Evolutionary conservation across 2,329 filamentous ascomycete genomes (phyloP).

Genomic region (Purpureocillium takamizusanense): DNA sequence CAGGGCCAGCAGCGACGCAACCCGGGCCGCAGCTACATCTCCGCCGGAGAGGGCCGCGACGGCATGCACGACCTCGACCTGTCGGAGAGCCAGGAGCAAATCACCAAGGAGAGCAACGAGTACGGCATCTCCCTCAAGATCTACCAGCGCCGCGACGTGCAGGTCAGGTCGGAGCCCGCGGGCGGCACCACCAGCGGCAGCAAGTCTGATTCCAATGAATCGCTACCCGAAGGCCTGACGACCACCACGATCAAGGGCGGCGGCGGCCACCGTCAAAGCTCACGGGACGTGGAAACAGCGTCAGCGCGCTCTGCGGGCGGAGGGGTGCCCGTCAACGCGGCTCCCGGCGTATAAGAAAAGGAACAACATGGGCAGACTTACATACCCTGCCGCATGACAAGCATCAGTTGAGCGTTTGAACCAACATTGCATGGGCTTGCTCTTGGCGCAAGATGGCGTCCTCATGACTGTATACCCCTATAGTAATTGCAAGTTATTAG

Average conservation of each 20-base stretch:
- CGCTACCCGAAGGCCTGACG: slow-evolving; percentile 2
- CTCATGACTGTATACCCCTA: no score
- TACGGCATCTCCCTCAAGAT: slow-evolving; percentile 24
- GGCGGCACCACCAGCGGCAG: background rate
- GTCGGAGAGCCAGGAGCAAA: slow-evolving; percentile 26
- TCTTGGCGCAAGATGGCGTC: no score
- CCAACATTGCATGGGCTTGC: no score
- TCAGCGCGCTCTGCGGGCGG: slow-evolving; percentile 1
- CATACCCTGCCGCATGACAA: no score
- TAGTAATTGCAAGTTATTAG: no score
- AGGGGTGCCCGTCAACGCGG: background rate
- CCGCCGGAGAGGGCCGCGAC: background rate
- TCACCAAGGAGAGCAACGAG: slow-evolving; percentile 18
- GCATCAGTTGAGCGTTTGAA: background rate
- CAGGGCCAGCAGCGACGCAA: slow-evolving; percentile 14
- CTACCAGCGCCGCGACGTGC: slow-evolving; percentile 26
- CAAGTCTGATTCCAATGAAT: slow-evolving; percentile 1
- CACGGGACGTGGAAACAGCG: background rate
- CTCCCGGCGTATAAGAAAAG: background rate
- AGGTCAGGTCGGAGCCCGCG: slow-evolving; percentile 12
- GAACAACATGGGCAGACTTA: no score
- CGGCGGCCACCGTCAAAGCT: background rate
- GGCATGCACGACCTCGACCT: slow-evolving; percentile 10
- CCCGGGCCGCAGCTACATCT: slow-evolving; percentile 1
- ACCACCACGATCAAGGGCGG: slow-evolving; percentile 7